Evolutionary conservation across 345 rosid genomes (phyloP).

Genomic region (Dipteronia sinensis): DNA sequence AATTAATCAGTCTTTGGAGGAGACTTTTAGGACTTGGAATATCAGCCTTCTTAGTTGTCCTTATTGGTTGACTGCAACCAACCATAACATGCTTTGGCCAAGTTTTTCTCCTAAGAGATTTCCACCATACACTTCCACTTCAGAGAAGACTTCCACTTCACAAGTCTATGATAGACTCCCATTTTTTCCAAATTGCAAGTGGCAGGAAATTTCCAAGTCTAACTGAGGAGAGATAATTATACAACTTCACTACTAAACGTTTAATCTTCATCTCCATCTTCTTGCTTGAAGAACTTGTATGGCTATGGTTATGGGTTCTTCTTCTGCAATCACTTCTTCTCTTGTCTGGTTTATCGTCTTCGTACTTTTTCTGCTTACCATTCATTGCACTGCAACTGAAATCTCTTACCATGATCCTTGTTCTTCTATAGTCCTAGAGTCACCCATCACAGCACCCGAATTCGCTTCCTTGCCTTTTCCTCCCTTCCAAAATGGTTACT

Average conservation of each 20-base stretch:
- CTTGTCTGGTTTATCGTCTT: neutral
- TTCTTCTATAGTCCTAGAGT: slow-evolving; percentile 8
- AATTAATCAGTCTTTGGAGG: too few species aligned
- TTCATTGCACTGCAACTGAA: slow-evolving; percentile 5
- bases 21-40: too few species aligned
- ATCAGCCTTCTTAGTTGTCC: too few species aligned
- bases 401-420: slow-evolving; percentile 15
- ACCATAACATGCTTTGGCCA: too few species aligned
- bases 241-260: neutral
- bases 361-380: slow-evolving; percentile 7
- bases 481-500: slow-evolving; percentile 30
- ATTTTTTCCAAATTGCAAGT: neutral
- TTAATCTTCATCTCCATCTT: neutral
- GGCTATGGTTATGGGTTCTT: slow-evolving; percentile 7
- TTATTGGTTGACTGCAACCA: too few species aligned
- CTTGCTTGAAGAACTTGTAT: neutral
- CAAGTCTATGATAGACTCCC: neutral
- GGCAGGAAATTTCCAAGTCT: neutral
- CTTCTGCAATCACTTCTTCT: neutral
- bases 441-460: slow-evolving; percentile 19
- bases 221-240: neutral
- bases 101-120: too few species aligned
- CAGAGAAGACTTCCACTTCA: neutral
- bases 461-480: slow-evolving; percentile 26
- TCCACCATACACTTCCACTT: too few species aligned